phyloP scores from a whole-genome alignment of 305 asterid genomes.

The Fraxinus greggii region DNA sequence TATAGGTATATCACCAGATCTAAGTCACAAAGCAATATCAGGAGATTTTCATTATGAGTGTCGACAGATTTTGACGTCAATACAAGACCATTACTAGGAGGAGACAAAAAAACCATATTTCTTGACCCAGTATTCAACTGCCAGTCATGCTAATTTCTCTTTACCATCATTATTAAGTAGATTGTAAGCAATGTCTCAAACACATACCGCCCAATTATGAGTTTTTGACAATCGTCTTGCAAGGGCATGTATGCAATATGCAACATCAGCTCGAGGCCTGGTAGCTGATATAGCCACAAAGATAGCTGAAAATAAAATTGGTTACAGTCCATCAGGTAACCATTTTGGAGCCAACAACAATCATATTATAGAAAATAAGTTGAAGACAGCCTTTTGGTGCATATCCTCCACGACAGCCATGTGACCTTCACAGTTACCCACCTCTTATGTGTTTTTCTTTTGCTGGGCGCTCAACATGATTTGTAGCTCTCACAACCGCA shows the following conservation, averaged over 20 bases:
- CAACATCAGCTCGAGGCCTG: conserved; percentile 98
- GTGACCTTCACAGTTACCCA: conserved; percentile 19
- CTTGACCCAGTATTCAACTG: neutral
- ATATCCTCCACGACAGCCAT: neutral
- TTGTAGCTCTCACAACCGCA: conserved; percentile 96
- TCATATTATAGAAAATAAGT: conserved; percentile 9
- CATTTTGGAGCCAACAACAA: conserved; percentile 1
- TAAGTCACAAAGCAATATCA: neutral
- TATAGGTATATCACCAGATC: neutral
- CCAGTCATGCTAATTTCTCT: neutral
- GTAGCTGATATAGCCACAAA: conserved; percentile 89
- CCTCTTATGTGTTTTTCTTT: conserved; percentile 93
- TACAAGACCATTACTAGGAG: conserved; percentile 4
- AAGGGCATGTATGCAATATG: conserved; percentile 93
- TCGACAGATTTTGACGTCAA: neutral
- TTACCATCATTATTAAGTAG: neutral
- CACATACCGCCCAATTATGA: conserved; percentile 95
- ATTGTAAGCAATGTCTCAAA: neutral
- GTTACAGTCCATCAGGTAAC: conserved; percentile 28
- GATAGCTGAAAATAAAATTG: conserved; percentile 57
- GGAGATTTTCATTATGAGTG: neutral
- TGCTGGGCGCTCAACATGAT: conserved; percentile 94
- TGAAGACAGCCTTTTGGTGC: conserved; percentile 1
- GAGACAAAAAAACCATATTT: neutral
- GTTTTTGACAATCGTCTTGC: conserved; percentile 91